A percentile compares a stretch with the other conserved stretches of the same genome.
Conservation (phyloP, 2,329 filamentous ascomycete genomes). For the Penicillium oxalicum region DNA sequence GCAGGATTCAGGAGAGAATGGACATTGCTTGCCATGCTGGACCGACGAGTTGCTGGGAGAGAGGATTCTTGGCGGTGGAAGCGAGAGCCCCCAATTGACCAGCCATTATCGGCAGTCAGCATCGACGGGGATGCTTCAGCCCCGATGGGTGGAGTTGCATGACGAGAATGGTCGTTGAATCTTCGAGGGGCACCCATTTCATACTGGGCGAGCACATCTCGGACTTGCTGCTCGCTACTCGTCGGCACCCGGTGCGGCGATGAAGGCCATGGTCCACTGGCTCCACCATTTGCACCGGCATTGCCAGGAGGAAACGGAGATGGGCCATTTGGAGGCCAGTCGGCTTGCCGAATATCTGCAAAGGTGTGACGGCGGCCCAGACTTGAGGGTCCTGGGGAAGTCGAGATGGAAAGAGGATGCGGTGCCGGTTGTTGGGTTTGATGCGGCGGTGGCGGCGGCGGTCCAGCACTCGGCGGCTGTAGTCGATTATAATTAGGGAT, state of each 20-base stretch:
- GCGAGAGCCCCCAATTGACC: slow-evolving; percentile 47
- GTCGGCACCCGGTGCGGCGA: slow-evolving; percentile 52
- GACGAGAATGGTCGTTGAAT: slow-evolving; percentile 43
- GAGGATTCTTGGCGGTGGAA: slow-evolving; percentile 38
- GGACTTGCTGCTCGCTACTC: slow-evolving; percentile 56
- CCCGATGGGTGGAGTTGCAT: slow-evolving; percentile 49
- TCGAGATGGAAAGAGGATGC: slow-evolving; percentile 53
- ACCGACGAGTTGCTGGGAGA: slow-evolving; percentile 57
- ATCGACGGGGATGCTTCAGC: slow-evolving; percentile 46
- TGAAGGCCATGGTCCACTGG: slow-evolving; percentile 63
- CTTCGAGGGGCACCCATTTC: slow-evolving; percentile 54
- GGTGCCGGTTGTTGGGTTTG: slow-evolving; percentile 61
- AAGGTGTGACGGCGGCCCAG: slow-evolving; percentile 83
- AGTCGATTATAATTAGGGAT: slow-evolving; percentile 63
- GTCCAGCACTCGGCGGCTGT: slow-evolving; percentile 48
- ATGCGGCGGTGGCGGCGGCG: neutral
- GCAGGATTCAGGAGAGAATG: slow-evolving; percentile 63
- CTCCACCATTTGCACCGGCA: slow-evolving; percentile 38
- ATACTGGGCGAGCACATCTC: slow-evolving; percentile 59
- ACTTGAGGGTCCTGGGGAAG: slow-evolving; percentile 54
- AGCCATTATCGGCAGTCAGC: slow-evolving; percentile 50
- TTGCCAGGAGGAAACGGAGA: slow-evolving; percentile 64
- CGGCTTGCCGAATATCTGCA: slow-evolving; percentile 87
- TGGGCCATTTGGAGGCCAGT: slow-evolving; percentile 57
- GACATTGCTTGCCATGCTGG: slow-evolving; percentile 66